Conservation (phyloP, 768 basidiomycete species). For the Fomitopsis serialis region DNA sequence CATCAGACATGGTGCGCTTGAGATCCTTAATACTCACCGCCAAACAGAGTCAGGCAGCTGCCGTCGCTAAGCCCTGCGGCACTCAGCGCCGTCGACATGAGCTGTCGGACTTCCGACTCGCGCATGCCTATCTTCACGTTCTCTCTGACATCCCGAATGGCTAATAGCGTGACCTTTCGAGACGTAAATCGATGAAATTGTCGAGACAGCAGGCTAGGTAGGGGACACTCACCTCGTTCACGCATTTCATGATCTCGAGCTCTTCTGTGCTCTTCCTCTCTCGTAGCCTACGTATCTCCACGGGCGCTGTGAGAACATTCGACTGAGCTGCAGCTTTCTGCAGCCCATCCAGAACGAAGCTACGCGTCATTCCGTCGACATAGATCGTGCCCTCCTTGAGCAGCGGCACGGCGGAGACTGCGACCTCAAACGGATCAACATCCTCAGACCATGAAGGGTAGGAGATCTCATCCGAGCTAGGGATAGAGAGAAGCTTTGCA, state of each 20-base stretch:
- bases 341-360: conserved; percentile 64
- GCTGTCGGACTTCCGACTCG: conserved; percentile 61
- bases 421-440: conserved; percentile 56
- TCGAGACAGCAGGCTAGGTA: neutral
- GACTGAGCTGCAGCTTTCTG: conserved; percentile 35
- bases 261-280: conserved; percentile 74
- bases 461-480: conserved; percentile 32
- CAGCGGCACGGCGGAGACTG: conserved; percentile 26
- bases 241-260: conserved; percentile 67
- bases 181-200: neutral
- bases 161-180: conserved; percentile 66
- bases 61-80: conserved; percentile 53
- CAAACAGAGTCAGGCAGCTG: conserved; percentile 70
- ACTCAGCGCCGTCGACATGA: conserved; percentile 51
- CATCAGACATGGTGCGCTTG: too few species aligned
- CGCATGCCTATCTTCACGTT: conserved; percentile 65
- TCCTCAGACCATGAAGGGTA: conserved; percentile 66
- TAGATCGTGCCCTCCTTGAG: conserved; percentile 37
- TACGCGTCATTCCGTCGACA: conserved; percentile 55
- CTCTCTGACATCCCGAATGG: conserved; percentile 60
- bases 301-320: conserved; percentile 44
- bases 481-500: conserved; percentile 55
- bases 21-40: conserved; percentile 41
- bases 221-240: conserved; percentile 56
- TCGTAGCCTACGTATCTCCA: conserved; percentile 52